Conservation (phyloP, 83 land plant genomes). For the Isoetes engelmannii region DNA sequence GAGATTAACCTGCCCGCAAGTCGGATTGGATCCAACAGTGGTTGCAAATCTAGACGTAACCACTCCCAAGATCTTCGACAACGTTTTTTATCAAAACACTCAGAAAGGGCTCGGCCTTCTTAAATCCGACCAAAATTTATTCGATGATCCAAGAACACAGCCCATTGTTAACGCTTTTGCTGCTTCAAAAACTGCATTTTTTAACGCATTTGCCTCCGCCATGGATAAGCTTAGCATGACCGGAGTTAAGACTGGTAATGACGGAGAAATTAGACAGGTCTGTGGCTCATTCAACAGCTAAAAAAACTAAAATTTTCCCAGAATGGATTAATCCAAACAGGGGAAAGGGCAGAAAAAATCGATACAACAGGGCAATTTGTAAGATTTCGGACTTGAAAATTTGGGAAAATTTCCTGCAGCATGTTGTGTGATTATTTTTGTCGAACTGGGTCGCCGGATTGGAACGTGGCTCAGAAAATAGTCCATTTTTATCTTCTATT, state of each 20-base stretch:
- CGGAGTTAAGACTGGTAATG: conserved; percentile 2
- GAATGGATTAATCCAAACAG: too few species aligned
- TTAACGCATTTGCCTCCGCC: neutral
- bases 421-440: too few species aligned
- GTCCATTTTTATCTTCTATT: too few species aligned
- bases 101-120: conserved; percentile 26
- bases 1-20: conserved; percentile 4
- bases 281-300: conserved; percentile 2
- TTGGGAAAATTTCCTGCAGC: too few species aligned
- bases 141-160: conserved; percentile 2
- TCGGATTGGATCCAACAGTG: conserved; percentile 13
- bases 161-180: neutral
- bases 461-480: too few species aligned
- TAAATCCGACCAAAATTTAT: conserved; percentile 8
- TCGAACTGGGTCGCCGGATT: too few species aligned
- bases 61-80: conserved; percentile 12
- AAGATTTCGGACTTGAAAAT: too few species aligned
- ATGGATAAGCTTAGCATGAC: conserved; percentile 1
- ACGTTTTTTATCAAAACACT: conserved; percentile 9
- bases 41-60: conserved; percentile 11
- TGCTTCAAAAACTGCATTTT: neutral
- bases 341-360: too few species aligned
- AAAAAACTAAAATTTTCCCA: neutral
- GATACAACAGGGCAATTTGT: too few species aligned
- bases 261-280: conserved; percentile 1